A percentile compares a stretch with the other conserved stretches of the same genome.
Conservation (phyloP, 139 green algal species). For the Ettlia oleoabundans region DNA sequence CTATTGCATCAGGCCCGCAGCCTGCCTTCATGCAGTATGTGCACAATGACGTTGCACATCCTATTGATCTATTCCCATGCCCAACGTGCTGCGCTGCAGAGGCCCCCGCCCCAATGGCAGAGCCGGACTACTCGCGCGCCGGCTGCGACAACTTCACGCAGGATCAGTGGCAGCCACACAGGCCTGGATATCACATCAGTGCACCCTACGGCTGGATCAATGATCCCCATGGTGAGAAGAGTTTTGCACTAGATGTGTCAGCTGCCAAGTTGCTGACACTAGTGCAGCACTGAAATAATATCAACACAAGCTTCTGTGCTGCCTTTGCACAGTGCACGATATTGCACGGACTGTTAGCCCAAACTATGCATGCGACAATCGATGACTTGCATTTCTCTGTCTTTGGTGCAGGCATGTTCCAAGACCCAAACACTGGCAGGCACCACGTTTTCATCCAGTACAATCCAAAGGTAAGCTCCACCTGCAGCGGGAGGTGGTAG, state of each 20-base stretch:
- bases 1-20: neutral
- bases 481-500: too few species aligned
- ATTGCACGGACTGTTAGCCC: too few species aligned
- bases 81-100: neutral
- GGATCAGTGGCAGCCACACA: neutral
- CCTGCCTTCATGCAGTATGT: too few species aligned
- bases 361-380: too few species aligned
- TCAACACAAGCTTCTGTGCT: too few species aligned
- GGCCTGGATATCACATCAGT: neutral
- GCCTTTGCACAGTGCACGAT: too few species aligned
- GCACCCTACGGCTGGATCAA: neutral
- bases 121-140: neutral
- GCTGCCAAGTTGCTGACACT: too few species aligned
- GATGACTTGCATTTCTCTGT: neutral
- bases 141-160: neutral
- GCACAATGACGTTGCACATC: neutral
- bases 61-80: neutral
- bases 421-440: neutral
- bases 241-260: neutral
- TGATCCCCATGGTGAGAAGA: neutral
- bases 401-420: neutral
- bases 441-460: neutral
- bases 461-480: neutral
- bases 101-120: neutral
- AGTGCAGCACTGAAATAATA: too few species aligned